These are phyloP conservation scores for Parachlorella kessleri DNA, from an alignment of 139 green algal species.

Conservation along the genomic window DNA sequence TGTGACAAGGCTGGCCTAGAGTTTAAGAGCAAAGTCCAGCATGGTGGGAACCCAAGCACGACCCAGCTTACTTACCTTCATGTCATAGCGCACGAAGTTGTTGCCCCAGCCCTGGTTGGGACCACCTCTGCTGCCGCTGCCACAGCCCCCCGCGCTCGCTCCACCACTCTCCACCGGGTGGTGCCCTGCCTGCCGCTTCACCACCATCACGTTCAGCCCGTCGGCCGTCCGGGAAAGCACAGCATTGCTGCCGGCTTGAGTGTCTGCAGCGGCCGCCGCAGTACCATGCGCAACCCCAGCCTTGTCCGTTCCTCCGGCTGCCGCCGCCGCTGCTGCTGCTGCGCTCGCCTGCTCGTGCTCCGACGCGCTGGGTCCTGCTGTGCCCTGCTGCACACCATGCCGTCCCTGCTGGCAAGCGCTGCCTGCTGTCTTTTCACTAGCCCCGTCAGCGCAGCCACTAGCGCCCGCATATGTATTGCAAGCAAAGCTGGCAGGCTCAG, in stretches of 20 bases:
- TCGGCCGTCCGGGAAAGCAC: conserved; percentile 20
- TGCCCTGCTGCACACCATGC: not conserved
- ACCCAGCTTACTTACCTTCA: conserved; percentile 43
- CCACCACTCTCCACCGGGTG: not conserved
- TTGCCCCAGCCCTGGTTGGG: conserved; percentile 37
- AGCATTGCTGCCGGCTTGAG: not conserved
- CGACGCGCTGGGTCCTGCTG: not conserved
- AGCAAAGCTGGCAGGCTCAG: too few relatives aligned
- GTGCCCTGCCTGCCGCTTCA: conserved; percentile 2
- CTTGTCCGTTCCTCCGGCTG: not conserved
- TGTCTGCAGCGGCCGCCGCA: not conserved
- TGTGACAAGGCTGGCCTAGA: not conserved
- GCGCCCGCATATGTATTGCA: too few relatives aligned
- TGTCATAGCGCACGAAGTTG: conserved; percentile 60
- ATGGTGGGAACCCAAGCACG: not conserved
- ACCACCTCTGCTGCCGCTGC: not conserved
- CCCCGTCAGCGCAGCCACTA: too few relatives aligned
- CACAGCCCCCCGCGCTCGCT: too few relatives aligned
- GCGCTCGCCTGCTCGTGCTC: not conserved
- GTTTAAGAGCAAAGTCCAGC: not conserved
- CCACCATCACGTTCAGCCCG: conserved; percentile 27
- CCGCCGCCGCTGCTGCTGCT: not conserved
- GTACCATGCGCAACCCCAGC: not conserved
- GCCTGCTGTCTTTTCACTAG: not conserved
- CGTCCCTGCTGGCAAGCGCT: not conserved